phyloP scores from a whole-genome alignment of 768 basidiomycete species.

The Basidioascus undulatus region DNA sequence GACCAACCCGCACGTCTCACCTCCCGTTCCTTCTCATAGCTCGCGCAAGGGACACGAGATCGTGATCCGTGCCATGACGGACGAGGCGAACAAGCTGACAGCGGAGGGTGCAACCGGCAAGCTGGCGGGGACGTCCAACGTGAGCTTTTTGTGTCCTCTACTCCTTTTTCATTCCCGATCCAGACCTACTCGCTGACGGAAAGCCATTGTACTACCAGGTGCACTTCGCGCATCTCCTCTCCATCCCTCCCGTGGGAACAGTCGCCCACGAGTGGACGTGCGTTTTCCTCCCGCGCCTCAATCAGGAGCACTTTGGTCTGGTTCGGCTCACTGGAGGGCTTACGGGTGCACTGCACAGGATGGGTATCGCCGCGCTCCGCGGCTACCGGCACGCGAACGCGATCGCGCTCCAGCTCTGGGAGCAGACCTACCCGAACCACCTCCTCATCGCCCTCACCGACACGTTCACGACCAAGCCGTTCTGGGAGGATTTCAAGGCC shows the following conservation, averaged over 20 bases:
- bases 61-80: slow-evolving; percentile 41
- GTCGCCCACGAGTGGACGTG: slow-evolving; percentile 26
- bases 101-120: slow-evolving; percentile 24
- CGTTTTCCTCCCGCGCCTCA: no score
- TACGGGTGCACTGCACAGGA: no score
- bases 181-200: neutral
- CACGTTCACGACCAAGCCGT: slow-evolving; percentile 70
- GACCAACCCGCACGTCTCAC: slow-evolving; percentile 4
- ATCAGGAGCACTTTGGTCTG: no score
- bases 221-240: slow-evolving; percentile 37
- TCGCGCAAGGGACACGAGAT: slow-evolving; percentile 49
- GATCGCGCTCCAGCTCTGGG: slow-evolving; percentile 63
- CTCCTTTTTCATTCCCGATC: neutral
- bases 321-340: no score
- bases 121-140: slow-evolving; percentile 75
- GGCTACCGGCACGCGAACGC: slow-evolving; percentile 60
- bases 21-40: slow-evolving; percentile 16
- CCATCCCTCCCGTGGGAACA: slow-evolving; percentile 14
- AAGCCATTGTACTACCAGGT: slow-evolving; percentile 25
- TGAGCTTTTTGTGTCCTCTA: slow-evolving; percentile 20
- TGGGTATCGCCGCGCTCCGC: slow-evolving; percentile 42
- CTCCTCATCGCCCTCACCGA: slow-evolving; percentile 65
- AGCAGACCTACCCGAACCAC: slow-evolving; percentile 23
- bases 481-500: slow-evolving; percentile 44
- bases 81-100: slow-evolving; percentile 31